Base-by-base conservation (phyloP, 2,329 filamentous ascomycete species). In the Verticillium zaregamsianum region DNA sequence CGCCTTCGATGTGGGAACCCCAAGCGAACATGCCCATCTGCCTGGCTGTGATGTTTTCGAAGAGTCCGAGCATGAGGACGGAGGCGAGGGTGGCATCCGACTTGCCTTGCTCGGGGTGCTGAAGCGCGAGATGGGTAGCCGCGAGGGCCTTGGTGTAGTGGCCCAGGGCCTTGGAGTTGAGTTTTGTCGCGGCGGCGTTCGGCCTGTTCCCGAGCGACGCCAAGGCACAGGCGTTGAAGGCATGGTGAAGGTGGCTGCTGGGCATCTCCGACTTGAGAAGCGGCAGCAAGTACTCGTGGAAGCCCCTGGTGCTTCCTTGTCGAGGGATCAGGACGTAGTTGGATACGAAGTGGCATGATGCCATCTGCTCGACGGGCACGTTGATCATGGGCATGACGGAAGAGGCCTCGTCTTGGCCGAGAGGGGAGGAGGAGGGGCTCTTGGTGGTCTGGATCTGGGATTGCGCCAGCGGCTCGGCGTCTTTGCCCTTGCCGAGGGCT, bases 1-100 rank as follows among this genome's bases (percentile, higher is more conserved):
- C 86, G 3, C 85, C 86, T 63, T 87, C 83, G n/a, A 85, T 81
- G 66, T 89, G 86, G 11, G 85, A 85, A 4, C 84, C 84, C 86
- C 86, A 89, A 2, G 85, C 84, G 32, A 66, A 66, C 63, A 66
- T 66, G 49, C 64, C 64, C 63, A 65, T 65, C 31, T 66, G 61
- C 11, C 63, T 61, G 28, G 64, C 64, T 20, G 64, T 66, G 61
- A 66, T 82, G 62, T 74, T 80, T 73, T 89, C 86, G 63, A 86
- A 89, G 25, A 88, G 74, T 0, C 85, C 83, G 31, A 89, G 70
- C 62, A 89, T 73, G 35, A 89, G 72, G 17, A 89, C 84, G 0
- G 86, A 79, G 2, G 83, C 86, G 14, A 89, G 68, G 0, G 86
- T 87, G 14, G 78, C 77, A 68, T 89, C 86, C n/a, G 80, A 74